Base-by-base conservation (phyloP, 805 yeast species). In the Candida xiaguanensis region DNA sequence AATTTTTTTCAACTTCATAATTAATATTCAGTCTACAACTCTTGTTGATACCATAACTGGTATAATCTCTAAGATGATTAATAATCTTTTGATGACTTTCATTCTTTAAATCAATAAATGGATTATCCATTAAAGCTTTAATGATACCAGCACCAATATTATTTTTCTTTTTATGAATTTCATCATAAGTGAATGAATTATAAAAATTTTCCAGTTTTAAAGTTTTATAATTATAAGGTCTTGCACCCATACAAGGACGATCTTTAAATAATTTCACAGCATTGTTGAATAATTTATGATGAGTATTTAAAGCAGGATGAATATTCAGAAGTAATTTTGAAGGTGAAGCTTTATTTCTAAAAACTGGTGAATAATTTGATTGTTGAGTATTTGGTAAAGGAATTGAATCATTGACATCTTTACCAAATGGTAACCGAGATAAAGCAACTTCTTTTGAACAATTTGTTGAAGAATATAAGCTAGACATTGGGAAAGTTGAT, bases 111-210 rank as follows among this genome's bases (percentile, higher is more conserved):
- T 35, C 35, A 9, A 33, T 29, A 44, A 34, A 62, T n/a, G 58
- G 59, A 41, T 58, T 62, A 40, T 50, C 46, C 17, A 47, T 39
- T 36, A 52, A 58, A 32, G 46, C 22, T 35, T 48, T 48, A 18
- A 70, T 43, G 31, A 71, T 46, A 8, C 76, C 77, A 2, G 74
- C 54, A 5, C 74, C 74, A 20, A 72, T 46, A 27, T 52, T 39
- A 36, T 53, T 49, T 39, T 59, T 61, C 39, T 63, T 51, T n/a
- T 42, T 37, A 28, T 63, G 54, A 11, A 67, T 61, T 23, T 61
- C 55, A 13, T 44, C 41, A 37, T 55, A 71, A 1, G 57, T 52
- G 28, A 44, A 40, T 15, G 46, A 32, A 12, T 42, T 35, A 41
- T 40, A 55, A 27, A 26, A 11, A 9, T 33, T 9, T 4, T 28